These are phyloP conservation scores for Monosporascus sp. DNA, from an alignment of 2,329 filamentous ascomycete species.

Conservation along the genomic window DNA sequence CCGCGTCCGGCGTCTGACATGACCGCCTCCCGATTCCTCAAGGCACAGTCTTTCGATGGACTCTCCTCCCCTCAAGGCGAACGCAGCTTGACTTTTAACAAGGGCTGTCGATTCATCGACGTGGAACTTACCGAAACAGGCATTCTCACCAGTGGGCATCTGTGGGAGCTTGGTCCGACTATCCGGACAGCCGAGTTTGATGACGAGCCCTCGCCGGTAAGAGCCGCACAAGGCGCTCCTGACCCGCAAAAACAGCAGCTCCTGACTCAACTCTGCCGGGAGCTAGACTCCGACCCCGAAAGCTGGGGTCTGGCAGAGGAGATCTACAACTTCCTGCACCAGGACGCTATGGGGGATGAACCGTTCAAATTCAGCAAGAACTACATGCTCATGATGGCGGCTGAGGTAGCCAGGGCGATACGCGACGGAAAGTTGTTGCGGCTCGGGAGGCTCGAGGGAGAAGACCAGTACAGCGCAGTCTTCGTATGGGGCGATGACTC, in stretches of 20 bases:
- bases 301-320: neutral
- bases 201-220: neutral
- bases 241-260: neutral
- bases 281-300: neutral
- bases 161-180: neutral
- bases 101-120: neutral
- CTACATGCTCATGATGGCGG: constrained; percentile 5
- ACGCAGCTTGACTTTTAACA: neutral
- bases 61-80: constrained; percentile 29
- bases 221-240: neutral
- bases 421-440: constrained; percentile 1
- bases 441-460: neutral
- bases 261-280: neutral
- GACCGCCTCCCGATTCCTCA: neutral
- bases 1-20: neutral
- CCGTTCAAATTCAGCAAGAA: constrained; percentile 1
- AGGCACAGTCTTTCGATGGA: neutral
- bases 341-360: neutral
- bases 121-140: neutral
- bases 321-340: neutral
- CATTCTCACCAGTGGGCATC: neutral
- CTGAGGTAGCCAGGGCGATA: constrained; percentile 1
- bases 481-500: neutral
- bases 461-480: neutral
- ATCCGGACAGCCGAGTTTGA: neutral